phyloP scores from a whole-genome alignment of 192 early-diverging fungal species.

The Thamnidium elegans region DNA sequence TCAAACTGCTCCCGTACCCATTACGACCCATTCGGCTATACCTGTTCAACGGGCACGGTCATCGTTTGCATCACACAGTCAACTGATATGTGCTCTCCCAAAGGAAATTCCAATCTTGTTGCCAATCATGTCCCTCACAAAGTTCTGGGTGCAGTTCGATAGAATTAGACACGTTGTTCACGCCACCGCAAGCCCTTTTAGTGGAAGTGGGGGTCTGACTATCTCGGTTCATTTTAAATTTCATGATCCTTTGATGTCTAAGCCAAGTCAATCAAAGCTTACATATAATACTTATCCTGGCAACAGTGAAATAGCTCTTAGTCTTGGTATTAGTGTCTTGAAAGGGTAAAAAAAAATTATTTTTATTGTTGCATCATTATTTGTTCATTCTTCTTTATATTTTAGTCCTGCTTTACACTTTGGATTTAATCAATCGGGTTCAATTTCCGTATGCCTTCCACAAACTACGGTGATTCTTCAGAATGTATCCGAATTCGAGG shows the following conservation, averaged over 20 bases:
- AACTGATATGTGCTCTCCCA: background rate
- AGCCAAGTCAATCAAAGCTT: background rate
- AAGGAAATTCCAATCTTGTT: constrained; percentile 22
- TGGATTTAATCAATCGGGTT: constrained; percentile 19
- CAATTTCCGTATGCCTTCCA: constrained; percentile 29
- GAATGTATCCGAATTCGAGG: constrained; percentile 31
- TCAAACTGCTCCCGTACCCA: constrained; percentile 1
- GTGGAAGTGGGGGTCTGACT: constrained; percentile 28
- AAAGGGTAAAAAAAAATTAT: constrained; percentile 29
- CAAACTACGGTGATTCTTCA: constrained; percentile 27
- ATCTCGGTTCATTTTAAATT: constrained; percentile 33
- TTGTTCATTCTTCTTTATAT: background rate
- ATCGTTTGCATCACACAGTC: background rate
- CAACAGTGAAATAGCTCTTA: constrained; percentile 15
- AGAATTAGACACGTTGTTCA: constrained; percentile 30
- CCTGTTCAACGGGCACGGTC: background rate
- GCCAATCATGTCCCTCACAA: constrained; percentile 26
- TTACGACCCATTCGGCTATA: background rate
- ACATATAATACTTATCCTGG: constrained; percentile 24
- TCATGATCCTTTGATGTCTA: background rate
- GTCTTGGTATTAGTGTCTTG: constrained; percentile 27
- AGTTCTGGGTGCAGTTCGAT: constrained; percentile 31
- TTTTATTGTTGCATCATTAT: background rate
- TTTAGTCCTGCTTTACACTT: constrained; percentile 28
- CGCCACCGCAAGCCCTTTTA: constrained; percentile 19